Evolutionary conservation across 2,329 filamentous ascomycete genomes (phyloP), one percentile per base, ranked within the genome.

Genomic region (Aspergillus neotritici): DNA sequence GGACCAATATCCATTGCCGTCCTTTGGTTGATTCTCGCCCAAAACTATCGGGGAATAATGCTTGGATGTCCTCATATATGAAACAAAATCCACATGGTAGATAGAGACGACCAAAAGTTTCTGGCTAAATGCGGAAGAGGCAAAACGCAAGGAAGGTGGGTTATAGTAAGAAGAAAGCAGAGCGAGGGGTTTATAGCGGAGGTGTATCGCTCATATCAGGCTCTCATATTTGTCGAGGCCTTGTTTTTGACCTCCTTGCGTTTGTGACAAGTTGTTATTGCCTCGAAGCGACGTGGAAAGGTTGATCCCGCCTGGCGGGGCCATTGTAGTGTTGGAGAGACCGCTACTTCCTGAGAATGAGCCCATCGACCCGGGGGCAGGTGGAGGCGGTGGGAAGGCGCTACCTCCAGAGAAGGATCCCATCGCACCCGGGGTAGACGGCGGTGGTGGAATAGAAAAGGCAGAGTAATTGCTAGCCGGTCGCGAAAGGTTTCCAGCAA

Each of bases 161-260:
- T 34, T 31, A 33, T 40, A 13, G 33, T 30, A 46, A 29, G 33
- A 34, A 39, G 45, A 38, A 41, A 21, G 25, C 29, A 41, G 36
- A 36, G 38, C 36, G 43, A 31, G 31, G 7, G 36, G 38, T n/a
- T 25, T 33, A 40, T 35, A 30, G 14, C 33, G 31, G 32, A 13
- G 21, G 21, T 25, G 21, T 8, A 7, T 28, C 13, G 21, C 36
- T 58, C 52, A 80, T 46, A 79, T 55, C 49, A 80, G 65, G 59
- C 76, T 79, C 52, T 78, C 74, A 56, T 74, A 79, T 47, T 74
- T 76, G 59, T 79, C 76, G 45, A 79, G 55, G 2, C 75, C 76
- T 43, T 61, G 59, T 49, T 61, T 67, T 48, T 55, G 64, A 41
- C 58, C 51, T 25, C 46, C 45, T 33, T 52, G 47, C 13, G 56